A percentile compares a stretch with the other conserved stretches of the same genome.
phyloP scores from a whole-genome alignment of 2,329 filamentous ascomycete genomes.

The Microdochium paspali region DNA sequence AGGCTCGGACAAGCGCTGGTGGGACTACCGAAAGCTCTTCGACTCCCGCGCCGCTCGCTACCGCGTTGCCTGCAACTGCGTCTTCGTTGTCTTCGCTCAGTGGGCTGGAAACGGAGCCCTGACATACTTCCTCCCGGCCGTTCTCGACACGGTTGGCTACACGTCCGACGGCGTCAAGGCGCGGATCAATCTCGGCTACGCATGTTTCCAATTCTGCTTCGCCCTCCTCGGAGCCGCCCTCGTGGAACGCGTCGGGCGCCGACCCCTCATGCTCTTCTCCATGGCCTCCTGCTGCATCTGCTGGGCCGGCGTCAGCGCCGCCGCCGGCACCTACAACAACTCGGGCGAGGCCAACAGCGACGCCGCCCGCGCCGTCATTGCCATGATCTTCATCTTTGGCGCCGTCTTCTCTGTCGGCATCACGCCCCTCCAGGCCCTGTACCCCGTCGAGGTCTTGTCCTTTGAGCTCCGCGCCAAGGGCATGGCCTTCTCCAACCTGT shows the following conservation, averaged over 20 bases:
- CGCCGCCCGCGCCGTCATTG: conserved; percentile 35
- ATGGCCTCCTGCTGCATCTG: conserved; percentile 34
- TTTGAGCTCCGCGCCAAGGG: conserved; percentile 35
- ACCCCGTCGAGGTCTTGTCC: conserved; percentile 36
- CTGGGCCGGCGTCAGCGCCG: conserved; percentile 37
- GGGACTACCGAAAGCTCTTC: conserved; percentile 44
- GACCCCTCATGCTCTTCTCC: conserved; percentile 38
- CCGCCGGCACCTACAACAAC: conserved; percentile 25
- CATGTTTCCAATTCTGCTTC: conserved; percentile 39
- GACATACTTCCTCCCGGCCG: conserved; percentile 46
- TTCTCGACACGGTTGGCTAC: conserved; percentile 42
- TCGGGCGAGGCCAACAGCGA: conserved; percentile 17
- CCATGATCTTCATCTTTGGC: conserved; percentile 43
- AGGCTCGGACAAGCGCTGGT: conserved; percentile 44
- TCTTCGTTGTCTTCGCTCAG: conserved; percentile 43
- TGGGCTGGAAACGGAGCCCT: conserved; percentile 38
- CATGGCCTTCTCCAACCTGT: conserved; percentile 31
- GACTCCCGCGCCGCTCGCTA: conserved; percentile 36
- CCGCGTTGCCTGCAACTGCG: conserved; percentile 39
- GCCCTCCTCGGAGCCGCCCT: conserved; percentile 44
- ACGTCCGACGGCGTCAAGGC: conserved; percentile 34
- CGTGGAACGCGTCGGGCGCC: conserved; percentile 47
- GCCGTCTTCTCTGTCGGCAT: conserved; percentile 41
- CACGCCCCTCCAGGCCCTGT: conserved; percentile 39
- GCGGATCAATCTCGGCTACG: conserved; percentile 42